Evolutionary conservation across 1,284 basidiomycete species (phyloP).

Genomic region (Leucoagaricus sp.): DNA sequence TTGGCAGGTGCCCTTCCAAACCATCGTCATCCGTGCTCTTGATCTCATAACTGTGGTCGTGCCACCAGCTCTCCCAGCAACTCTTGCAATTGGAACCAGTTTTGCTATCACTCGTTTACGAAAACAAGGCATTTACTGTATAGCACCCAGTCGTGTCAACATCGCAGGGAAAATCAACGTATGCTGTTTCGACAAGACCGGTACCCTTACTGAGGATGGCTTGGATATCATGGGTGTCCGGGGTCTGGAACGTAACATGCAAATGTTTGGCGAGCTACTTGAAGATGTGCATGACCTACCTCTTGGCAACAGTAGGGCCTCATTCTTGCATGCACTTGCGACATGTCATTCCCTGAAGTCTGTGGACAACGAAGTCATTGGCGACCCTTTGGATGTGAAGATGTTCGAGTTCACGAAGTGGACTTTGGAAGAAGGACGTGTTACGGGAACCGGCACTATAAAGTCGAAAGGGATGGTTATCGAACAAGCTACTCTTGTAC

Average conservation of each 20-base stretch:
- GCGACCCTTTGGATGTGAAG: slow-evolving; percentile 95
- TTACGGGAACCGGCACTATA: slow-evolving; percentile 68
- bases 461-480: slow-evolving; percentile 67
- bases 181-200: slow-evolving; percentile 99
- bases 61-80: slow-evolving; percentile 96
- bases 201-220: slow-evolving; percentile 97
- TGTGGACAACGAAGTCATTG: slow-evolving; percentile 87
- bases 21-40: slow-evolving; percentile 89
- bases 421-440: slow-evolving; percentile 91
- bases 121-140: slow-evolving; percentile 92
- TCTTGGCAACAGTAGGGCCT: slow-evolving; percentile 76
- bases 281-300: slow-evolving; percentile 89
- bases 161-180: slow-evolving; percentile 97
- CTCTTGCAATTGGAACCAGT: slow-evolving; percentile 96
- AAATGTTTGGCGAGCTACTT: slow-evolving; percentile 90
- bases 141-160: slow-evolving; percentile 95
- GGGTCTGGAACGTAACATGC: slow-evolving; percentile 71
- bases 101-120: slow-evolving; percentile 93
- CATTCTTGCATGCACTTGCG: slow-evolving; percentile 89
- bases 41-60: slow-evolving; percentile 99
- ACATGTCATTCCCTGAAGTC: slow-evolving; percentile 97
- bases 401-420: slow-evolving; percentile 98
- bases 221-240: slow-evolving; percentile 95
- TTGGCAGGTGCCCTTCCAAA: slow-evolving; percentile 80
- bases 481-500: slow-evolving; percentile 89